Evolutionary conservation across 2,329 filamentous ascomycete genomes (phyloP).

Genomic region (Polychaeton citri): DNA sequence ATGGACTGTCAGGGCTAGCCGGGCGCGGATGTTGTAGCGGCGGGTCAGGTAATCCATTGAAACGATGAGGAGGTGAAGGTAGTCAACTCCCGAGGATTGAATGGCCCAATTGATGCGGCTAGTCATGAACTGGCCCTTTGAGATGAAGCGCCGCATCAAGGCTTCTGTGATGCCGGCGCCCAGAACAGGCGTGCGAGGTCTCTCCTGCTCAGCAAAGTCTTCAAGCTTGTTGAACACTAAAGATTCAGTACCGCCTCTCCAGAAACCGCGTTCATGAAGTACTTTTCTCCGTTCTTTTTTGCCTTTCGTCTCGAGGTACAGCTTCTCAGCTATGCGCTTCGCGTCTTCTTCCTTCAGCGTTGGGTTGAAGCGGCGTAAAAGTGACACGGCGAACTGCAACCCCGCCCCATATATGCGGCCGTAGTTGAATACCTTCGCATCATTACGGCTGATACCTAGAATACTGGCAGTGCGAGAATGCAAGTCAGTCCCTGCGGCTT

Average conservation of each 20-base stretch:
- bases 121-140: slow-evolving; percentile 83
- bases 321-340: slow-evolving; percentile 55
- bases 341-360: slow-evolving; percentile 68
- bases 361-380: slow-evolving; percentile 90
- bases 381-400: slow-evolving; percentile 77
- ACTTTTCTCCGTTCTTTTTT: slow-evolving; percentile 64
- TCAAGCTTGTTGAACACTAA: slow-evolving; percentile 98
- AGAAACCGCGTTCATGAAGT: slow-evolving; percentile 66
- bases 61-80: slow-evolving; percentile 84
- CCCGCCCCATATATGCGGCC: slow-evolving; percentile 98
- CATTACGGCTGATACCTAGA: slow-evolving; percentile 82
- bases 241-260: slow-evolving; percentile 91
- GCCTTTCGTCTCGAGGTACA: slow-evolving; percentile 86
- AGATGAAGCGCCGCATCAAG: slow-evolving; percentile 75
- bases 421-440: slow-evolving; percentile 98
- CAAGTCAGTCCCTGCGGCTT: slow-evolving; percentile 82
- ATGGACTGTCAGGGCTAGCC: slow-evolving; percentile 86
- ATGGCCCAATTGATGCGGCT: slow-evolving; percentile 99
- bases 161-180: slow-evolving; percentile 95
- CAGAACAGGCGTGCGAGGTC: slow-evolving; percentile 78
- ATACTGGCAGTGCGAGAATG: slow-evolving; percentile 90
- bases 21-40: slow-evolving; percentile 71
- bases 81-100: slow-evolving; percentile 93
- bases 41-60: slow-evolving; percentile 87
- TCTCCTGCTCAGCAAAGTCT: slow-evolving; percentile 91